These are phyloP conservation scores for Brassica balearica DNA, from an alignment of 441 rosid genomes.

Conservation along the genomic window DNA sequence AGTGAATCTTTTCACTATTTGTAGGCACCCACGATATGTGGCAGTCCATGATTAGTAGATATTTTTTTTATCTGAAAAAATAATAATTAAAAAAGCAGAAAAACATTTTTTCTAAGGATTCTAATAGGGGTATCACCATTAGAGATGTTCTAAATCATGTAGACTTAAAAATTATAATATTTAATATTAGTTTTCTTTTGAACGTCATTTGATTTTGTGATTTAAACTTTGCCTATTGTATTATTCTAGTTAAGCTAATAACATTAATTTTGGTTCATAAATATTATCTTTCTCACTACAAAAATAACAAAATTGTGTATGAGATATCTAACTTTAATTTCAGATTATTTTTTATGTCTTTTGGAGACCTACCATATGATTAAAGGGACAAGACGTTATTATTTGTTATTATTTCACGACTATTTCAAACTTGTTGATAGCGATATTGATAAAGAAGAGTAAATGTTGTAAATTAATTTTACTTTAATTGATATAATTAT, in stretches of 20 bases:
- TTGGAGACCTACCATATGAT: neutral
- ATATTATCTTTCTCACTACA: neutral
- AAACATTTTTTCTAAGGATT: too few relatives aligned
- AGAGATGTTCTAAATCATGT: neutral
- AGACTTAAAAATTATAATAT: neutral
- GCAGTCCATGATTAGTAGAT: too few relatives aligned
- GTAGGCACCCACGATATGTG: too few relatives aligned
- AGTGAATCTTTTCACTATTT: too few relatives aligned
- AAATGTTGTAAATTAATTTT: neutral
- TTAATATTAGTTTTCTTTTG: neutral
- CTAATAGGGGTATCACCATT: too few relatives aligned
- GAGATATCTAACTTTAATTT: neutral
- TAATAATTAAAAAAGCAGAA: too few relatives aligned
- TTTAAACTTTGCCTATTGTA: conserved; percentile 31
- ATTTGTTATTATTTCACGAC: conserved; percentile 20
- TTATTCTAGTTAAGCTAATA: neutral
- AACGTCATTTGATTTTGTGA: conserved; percentile 1
- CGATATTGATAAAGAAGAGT: neutral
- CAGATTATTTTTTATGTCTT: neutral
- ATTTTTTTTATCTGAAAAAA: too few relatives aligned
- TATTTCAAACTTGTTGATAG: conserved; percentile 31
- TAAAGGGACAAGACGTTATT: conserved; percentile 24
- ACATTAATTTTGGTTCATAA: neutral
- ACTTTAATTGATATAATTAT: neutral
- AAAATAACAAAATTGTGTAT: neutral